Evolutionary conservation across 1,139 yeast species (phyloP), one percentile per base, ranked within the genome.

Genomic region (Blastobotrys petasosporus): DNA sequence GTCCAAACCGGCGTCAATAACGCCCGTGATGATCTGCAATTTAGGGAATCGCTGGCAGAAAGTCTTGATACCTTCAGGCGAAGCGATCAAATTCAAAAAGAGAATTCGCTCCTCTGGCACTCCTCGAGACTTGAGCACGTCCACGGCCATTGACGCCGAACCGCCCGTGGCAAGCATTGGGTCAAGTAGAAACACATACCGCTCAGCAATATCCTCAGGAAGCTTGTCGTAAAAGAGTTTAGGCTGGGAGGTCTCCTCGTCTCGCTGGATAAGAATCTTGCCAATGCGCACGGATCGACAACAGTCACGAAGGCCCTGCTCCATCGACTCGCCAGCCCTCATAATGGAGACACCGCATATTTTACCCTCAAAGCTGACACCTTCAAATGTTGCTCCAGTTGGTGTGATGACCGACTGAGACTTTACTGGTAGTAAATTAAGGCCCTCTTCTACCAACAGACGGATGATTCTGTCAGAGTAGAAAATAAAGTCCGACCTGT

Each of bases 81-180:
- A 84, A 32, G 97, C 94, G 61, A 92, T 79, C 61, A 92, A 76
- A 67, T 92, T 92, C 65, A 92, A 73, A 64, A 92, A 92, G 63
- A 86, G 75, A 55, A 92, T 92, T 61, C 94, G 77, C 54, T 88
- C 90, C 62, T 82, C 82, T 50, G 80, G 80, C 39, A 90, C 97
- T 41, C 97, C 97, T 59, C 94, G 78, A 46, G 80, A 75, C 52
- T 85, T 74, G 57, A 92, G 73, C 13, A 92, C 97, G 52, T 92
- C 95, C 23, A 90, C 87, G 3, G 97, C 98, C 92, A 90, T 85
- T 70, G 86, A 80, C 11, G 97, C 98, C 52, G 95, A 85, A 44
- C 98, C 98, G 52, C 98, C 98, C 17, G 98, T 92, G 34, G 98
- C 98, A 62, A 92, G 76, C 95, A 92, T 85, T 49, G 98, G 98